These are phyloP conservation scores for Chloris gayana DNA, from an alignment of 176 grass and related monocot species.

Conservation along the genomic window DNA sequence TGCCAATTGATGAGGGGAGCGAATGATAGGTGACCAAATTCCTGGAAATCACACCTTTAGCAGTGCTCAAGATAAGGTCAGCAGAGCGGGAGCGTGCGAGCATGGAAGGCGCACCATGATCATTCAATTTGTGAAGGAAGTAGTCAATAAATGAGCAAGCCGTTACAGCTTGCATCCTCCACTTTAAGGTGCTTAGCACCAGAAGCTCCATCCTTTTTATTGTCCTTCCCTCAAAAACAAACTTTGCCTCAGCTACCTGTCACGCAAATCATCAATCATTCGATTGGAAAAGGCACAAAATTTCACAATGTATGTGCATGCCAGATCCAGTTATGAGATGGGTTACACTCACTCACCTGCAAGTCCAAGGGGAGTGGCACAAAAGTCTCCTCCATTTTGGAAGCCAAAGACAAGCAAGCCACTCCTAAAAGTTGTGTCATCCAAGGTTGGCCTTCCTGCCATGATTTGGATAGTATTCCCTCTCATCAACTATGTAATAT, in stretches of 20 bases:
- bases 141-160: conserved; percentile 93
- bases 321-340: conserved; percentile 1
- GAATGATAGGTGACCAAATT: conserved; percentile 24
- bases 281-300: conserved; percentile 24
- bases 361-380: conserved; percentile 75
- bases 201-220: conserved; percentile 92
- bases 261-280: conserved; percentile 21
- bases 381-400: conserved; percentile 92
- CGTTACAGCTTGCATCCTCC: conserved; percentile 87
- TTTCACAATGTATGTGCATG: conserved; percentile 13
- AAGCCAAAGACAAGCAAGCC: conserved; percentile 86
- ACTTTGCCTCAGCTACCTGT: conserved; percentile 60
- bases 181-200: conserved; percentile 79
- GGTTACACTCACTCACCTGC: conserved; percentile 57
- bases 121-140: conserved; percentile 83
- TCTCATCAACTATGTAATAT: conserved; percentile 28
- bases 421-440: conserved; percentile 84
- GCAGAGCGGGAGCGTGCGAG: conserved; percentile 56
- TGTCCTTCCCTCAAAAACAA: conserved; percentile 75
- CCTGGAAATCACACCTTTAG: conserved; percentile 56
- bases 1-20: neutral
- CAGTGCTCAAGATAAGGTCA: conserved; percentile 72
- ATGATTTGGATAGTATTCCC: conserved; percentile 27
- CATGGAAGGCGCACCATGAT: conserved; percentile 54
- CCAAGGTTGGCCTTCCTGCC: conserved; percentile 73